Conservation (phyloP, 192 early-diverging fungal genomes). For the Allomyces macrogynus region DNA sequence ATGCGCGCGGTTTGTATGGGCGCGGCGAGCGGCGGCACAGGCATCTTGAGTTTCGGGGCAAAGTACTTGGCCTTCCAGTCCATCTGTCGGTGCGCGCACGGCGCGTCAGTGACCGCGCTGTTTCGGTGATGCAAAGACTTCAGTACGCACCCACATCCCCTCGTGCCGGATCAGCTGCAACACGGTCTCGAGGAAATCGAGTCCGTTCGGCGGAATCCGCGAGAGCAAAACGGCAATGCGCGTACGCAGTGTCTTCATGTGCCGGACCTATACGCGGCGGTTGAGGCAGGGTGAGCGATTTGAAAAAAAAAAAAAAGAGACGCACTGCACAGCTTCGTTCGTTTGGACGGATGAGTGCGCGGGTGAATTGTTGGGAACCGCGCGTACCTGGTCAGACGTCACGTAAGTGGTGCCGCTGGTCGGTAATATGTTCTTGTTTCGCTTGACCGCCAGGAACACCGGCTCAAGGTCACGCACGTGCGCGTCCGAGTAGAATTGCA, state of each 20-base stretch:
- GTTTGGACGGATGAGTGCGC: too few species aligned
- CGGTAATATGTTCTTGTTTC: not conserved
- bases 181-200: not conserved
- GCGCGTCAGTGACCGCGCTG: too few species aligned
- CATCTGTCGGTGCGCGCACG: too few species aligned
- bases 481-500: not conserved
- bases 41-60: too few species aligned
- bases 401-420: not conserved
- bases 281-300: not conserved
- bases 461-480: not conserved
- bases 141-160: not conserved
- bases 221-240: not conserved
- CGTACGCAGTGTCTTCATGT: not conserved
- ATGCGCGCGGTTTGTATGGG: too few species aligned
- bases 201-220: not conserved
- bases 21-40: too few species aligned
- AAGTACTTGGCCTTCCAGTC: too few species aligned
- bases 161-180: not conserved
- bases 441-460: not conserved
- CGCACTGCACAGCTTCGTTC: not conserved
- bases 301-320: not conserved
- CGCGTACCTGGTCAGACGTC: not conserved
- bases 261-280: not conserved
- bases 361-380: too few species aligned
- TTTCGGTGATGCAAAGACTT: not conserved